These are phyloP conservation scores for Curvularia eragrostidis DNA, from an alignment of 2,329 filamentous ascomycete species.

Conservation along the genomic window DNA sequence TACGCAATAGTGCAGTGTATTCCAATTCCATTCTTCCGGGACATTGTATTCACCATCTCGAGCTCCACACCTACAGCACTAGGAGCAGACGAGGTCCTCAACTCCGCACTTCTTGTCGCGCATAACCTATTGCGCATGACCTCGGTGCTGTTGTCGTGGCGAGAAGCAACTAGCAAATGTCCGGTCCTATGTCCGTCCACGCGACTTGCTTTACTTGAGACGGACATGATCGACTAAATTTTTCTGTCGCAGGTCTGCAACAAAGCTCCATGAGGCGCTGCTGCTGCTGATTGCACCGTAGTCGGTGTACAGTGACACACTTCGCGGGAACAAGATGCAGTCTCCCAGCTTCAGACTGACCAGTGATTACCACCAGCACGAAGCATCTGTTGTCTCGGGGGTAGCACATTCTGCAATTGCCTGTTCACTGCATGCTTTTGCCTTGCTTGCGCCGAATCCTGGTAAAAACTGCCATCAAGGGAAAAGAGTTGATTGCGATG, in stretches of 20 bases:
- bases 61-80: slow-evolving; percentile 21
- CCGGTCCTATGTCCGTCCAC: slow-evolving; percentile 31
- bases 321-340: slow-evolving; percentile 27
- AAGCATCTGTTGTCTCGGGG: too few species aligned
- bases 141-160: slow-evolving; percentile 29
- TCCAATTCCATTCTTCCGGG: slow-evolving; percentile 34
- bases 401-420: too few species aligned
- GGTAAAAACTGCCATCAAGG: slow-evolving; percentile 29
- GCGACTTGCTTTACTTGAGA: slow-evolving; percentile 30
- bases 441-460: slow-evolving; percentile 21
- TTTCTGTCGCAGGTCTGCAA: slow-evolving; percentile 18
- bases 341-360: slow-evolving; percentile 22
- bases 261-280: slow-evolving; percentile 8
- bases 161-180: slow-evolving; percentile 29
- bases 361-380: not conserved
- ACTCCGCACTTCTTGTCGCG: not conserved
- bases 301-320: slow-evolving; percentile 21
- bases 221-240: slow-evolving; percentile 33
- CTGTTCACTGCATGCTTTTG: slow-evolving; percentile 26
- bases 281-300: slow-evolving; percentile 5
- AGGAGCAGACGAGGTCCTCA: slow-evolving; percentile 21
- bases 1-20: slow-evolving; percentile 31
- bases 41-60: slow-evolving; percentile 26
- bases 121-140: too few species aligned
- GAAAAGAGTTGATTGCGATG: slow-evolving; percentile 21